Base-by-base conservation (phyloP, 2,329 filamentous ascomycete species). In the Paraphaeosphaeria minitans region DNA sequence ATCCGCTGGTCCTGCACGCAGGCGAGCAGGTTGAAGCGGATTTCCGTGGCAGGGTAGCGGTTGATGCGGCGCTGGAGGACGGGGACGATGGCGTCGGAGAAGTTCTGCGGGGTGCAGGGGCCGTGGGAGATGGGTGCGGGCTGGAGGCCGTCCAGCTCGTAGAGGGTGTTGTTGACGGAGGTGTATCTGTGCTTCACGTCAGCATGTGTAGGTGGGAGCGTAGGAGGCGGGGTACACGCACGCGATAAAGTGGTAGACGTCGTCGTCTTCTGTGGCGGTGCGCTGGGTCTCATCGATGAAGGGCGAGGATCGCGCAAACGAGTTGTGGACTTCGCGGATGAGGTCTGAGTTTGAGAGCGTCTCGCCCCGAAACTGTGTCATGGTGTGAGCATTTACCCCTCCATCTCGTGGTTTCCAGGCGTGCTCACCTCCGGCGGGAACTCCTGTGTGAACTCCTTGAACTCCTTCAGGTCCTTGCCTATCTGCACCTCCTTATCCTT, bases 191-290 rank as follows among this genome's bases (percentile, higher is more conserved):
- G 3, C 9, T 27, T 21, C 12, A 24, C 58, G 33, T 68, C 10
- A 68, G 61, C 46, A 56, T 19, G 27, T 45, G 31, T 12, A 27
- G 5, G 14, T 12, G 13, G 14, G 29, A 29, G 2, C 7, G 46
- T 24, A 6, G 35, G 43, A 13, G 3, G 51, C 37, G 41, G 53
- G 27, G 53, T 1, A 22, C 24, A 47, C 39, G 49, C 70, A 77
- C 33, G 93, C 95, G 70, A 99, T 93, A 78, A 99, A 99, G 81
- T 99, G 95, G 80, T 96, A 99, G 29, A 94, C 91, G 73, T 98
- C 95, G 70, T 96, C 93, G 56, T 91, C 84, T 61, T 88, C 87
- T n/a, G 84, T 85, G 14, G 85, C 85, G 12, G 87, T 82, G 12
- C 89, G 85, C 66, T 89, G 86, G 61, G 92, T 96, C 84, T 99